Evolutionary conservation across 257 asterid species (phyloP), one percentile per base, ranked within the genome.

Genomic region (Solanum chiquidenum): DNA sequence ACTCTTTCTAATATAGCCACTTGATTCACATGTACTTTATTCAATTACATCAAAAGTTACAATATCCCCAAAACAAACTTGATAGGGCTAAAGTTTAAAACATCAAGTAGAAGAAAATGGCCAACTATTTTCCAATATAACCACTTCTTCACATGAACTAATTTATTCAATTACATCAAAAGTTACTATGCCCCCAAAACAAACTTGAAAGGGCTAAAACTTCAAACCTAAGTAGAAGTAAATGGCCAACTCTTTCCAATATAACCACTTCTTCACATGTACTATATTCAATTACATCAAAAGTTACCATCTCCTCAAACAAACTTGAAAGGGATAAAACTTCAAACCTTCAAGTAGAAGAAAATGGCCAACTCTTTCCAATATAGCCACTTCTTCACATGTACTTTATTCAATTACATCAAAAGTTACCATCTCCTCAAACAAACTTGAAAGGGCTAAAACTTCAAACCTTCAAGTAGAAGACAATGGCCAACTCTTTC

Each of bases 321-420:
- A 79, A 14, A 46, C 18, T 44, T 14, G 2, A 7, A 77, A 13
- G 37, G 7, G 64, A 13, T 76, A 42, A 75, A 62, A 12, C 52
- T 62, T 62, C 1, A 62, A 62, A 58, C 3, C 14, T n/a, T 62
- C 3, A 62, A 62, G 13, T 23, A 62, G 71, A 62, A 90, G 83
- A 52, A 77, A 89, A 49, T 91, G 93, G 7, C 85, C 93, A 11
- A 90, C 91, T 52, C 90, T 93, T 88, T 91, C 90, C 87, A 92
- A 52, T 18, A 91, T 89, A 9, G 87, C 93, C 7, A 88, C 73
- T 79, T 82, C 74, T 20, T 90, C 87, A 13, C 23, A 29, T 68
- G 38, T 12, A 29, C 11, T 69, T 29, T 1, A 14, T 69, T 69
- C 38, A 29, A 69, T 69, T 13, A 29, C 11, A 29, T 29, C 75